These are phyloP conservation scores for Truncatella angustata DNA, from an alignment of 2,329 filamentous ascomycete genomes.

Conservation along the genomic window DNA sequence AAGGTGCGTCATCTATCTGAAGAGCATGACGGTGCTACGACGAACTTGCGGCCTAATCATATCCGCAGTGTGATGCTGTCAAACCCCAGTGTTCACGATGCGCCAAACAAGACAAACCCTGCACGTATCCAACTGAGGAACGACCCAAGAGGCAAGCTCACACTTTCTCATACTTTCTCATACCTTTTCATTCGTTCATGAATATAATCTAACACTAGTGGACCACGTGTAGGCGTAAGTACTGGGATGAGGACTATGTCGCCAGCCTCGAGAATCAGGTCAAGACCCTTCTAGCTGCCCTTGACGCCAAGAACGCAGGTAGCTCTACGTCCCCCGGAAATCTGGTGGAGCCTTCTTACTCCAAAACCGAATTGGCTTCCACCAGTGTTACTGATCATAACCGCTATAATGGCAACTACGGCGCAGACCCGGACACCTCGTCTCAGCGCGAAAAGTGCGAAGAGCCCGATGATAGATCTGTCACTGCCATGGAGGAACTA, in stretches of 20 bases:
- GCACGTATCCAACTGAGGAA: constrained; percentile 13
- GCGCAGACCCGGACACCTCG: not conserved
- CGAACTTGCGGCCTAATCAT: not conserved
- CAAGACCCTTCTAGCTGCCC: constrained; percentile 13
- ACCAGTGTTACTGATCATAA: not conserved
- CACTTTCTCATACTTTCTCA: not conserved
- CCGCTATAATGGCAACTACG: not conserved
- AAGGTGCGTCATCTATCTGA: constrained; percentile 3
- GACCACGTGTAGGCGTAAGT: constrained; percentile 13
- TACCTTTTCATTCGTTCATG: not conserved
- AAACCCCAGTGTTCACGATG: constrained; percentile 16
- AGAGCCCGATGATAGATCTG: constrained; percentile 11
- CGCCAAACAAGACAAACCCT: constrained; percentile 14
- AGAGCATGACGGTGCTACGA: not conserved
- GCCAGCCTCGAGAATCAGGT: constrained; percentile 17
- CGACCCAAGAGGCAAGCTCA: constrained; percentile 1
- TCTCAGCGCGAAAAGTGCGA: not conserved
- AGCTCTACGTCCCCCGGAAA: not conserved
- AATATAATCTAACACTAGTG: not conserved
- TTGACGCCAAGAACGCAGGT: constrained; percentile 10
- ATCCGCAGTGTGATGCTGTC: constrained; percentile 15
- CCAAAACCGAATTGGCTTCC: not conserved
- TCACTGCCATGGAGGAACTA: constrained; percentile 16
- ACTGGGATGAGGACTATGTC: constrained; percentile 19
- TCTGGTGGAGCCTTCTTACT: not conserved